phyloP scores from a whole-genome alignment of 345 rosid genomes.

The Toxicodendron radicans region DNA sequence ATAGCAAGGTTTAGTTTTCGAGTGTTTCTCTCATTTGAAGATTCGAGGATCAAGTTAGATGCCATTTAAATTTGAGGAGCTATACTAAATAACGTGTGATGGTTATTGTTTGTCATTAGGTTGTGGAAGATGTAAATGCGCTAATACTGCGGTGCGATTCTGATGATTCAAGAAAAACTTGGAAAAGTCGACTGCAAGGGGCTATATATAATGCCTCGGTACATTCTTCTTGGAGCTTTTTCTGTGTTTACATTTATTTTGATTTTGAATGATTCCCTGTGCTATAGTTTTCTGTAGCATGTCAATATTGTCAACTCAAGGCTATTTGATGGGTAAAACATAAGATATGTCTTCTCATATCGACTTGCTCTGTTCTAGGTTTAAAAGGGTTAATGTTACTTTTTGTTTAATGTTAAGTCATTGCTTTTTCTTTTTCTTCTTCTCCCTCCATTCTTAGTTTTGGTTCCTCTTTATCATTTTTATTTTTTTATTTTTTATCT shows the following conservation, averaged over 20 bases:
- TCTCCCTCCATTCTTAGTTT: not conserved
- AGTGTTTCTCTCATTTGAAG: conserved; percentile 17
- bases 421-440: not conserved
- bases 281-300: not conserved
- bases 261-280: not conserved
- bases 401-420: not conserved
- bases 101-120: conserved; percentile 40
- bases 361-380: not conserved
- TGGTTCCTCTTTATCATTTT: not conserved
- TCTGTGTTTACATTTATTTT: not conserved
- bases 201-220: conserved; percentile 93
- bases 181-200: conserved; percentile 89
- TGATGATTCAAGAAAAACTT: conserved; percentile 64
- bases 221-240: conserved; percentile 21
- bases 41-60: conserved; percentile 7
- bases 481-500: too few relatives aligned
- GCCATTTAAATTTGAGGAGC: conserved; percentile 6
- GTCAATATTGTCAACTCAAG: not conserved
- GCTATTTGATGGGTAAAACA: not conserved
- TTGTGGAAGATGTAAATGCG: conserved; percentile 82
- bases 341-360: conserved; percentile 7
- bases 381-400: not conserved
- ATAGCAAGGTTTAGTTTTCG: conserved; percentile 48
- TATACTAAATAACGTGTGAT: conserved; percentile 18
- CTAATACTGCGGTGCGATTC: conserved; percentile 67